Evolutionary conservation across 2,329 filamentous ascomycete species (phyloP).

Genomic region (Scleromitrula shiraiana): DNA sequence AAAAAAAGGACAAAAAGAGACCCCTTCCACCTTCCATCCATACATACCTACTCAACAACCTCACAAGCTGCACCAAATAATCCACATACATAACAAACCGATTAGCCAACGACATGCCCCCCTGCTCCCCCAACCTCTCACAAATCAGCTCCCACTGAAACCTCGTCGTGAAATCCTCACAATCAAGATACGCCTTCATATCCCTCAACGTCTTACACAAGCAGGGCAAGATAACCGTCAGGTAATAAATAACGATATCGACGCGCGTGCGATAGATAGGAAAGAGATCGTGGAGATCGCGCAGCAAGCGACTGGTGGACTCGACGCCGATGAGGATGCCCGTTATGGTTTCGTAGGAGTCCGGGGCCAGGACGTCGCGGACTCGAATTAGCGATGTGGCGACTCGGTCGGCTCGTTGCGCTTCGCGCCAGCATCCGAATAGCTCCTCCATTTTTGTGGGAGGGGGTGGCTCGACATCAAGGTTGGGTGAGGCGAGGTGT

Average conservation of each 20-base stretch:
- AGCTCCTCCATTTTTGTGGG: conserved; percentile 29
- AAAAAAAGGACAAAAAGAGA: not conserved
- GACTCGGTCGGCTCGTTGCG: conserved; percentile 43
- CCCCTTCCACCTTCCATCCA: too few relatives aligned
- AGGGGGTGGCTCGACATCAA: conserved; percentile 25
- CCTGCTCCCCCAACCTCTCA: conserved; percentile 45
- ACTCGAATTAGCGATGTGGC: conserved; percentile 42
- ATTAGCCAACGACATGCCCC: conserved; percentile 41
- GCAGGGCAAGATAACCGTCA: conserved; percentile 49
- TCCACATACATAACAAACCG: conserved; percentile 50
- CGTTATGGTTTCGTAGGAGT: conserved; percentile 39
- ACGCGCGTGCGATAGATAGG: conserved; percentile 44
- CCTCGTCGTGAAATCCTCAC: conserved; percentile 39
- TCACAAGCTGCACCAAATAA: conserved; percentile 42
- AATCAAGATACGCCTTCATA: conserved; percentile 44
- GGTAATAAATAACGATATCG: conserved; percentile 44
- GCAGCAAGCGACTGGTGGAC: conserved; percentile 38
- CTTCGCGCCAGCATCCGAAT: conserved; percentile 45
- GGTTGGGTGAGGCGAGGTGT: conserved; percentile 13
- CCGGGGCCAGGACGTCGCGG: conserved; percentile 36
- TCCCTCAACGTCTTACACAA: conserved; percentile 44
- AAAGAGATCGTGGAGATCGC: conserved; percentile 47
- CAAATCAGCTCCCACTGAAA: conserved; percentile 53
- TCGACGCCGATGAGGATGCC: conserved; percentile 33
- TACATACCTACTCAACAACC: conserved; percentile 43